Conservation (phyloP, 1,284 basidiomycete species). For the Entoloma clypeatum region DNA sequence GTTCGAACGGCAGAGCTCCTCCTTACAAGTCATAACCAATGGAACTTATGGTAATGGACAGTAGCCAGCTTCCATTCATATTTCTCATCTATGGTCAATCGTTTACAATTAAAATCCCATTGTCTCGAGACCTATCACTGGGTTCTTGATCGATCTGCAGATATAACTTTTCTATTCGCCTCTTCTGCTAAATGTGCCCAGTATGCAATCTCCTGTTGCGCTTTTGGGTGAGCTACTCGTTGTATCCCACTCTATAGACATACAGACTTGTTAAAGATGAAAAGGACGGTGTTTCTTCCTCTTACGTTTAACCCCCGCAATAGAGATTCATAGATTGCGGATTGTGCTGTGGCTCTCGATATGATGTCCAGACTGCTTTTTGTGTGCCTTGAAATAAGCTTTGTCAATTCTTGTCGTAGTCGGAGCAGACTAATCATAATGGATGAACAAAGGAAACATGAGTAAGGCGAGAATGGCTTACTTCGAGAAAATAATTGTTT, state of each 20-base stretch:
- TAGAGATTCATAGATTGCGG: constrained; percentile 71
- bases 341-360: constrained; percentile 65
- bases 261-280: constrained; percentile 6
- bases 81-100: too few relatives aligned
- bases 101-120: constrained; percentile 3
- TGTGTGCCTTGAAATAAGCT: constrained; percentile 72
- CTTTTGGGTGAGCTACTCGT: constrained; percentile 52
- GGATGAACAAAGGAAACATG: background rate
- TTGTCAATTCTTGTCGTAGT: constrained; percentile 80
- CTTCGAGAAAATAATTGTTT: constrained; percentile 95
- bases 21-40: constrained; percentile 16
- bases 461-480: constrained; percentile 32
- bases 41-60: constrained; percentile 8
- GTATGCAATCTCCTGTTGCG: constrained; percentile 54
- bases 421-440: constrained; percentile 63
- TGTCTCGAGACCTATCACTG: constrained; percentile 10
- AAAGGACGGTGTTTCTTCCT: constrained; percentile 11
- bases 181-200: constrained; percentile 59
- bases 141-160: constrained; percentile 33
- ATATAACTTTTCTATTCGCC: constrained; percentile 50
- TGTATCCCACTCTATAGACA: constrained; percentile 44
- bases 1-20: constrained; percentile 8
- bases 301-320: constrained; percentile 77
- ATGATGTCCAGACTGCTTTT: constrained; percentile 61
- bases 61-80: too few relatives aligned